Evolutionary conservation across 2,329 filamentous ascomycete genomes (phyloP).

Genomic region (Fusarium citri): DNA sequence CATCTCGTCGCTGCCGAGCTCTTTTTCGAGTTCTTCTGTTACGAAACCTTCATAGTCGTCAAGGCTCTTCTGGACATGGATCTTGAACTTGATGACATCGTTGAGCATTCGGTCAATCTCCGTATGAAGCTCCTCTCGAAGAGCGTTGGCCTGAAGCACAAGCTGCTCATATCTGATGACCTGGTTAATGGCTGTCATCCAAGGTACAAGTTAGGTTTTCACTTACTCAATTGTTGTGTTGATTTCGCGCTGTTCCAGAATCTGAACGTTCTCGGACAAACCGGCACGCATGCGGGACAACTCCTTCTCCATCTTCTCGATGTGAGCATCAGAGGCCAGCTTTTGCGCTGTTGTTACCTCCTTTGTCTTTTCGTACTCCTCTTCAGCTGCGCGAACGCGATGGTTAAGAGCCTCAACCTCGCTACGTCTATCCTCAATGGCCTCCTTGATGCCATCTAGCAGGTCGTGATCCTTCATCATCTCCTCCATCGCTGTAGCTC

Average conservation of each 20-base stretch:
- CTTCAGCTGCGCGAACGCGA: constrained; percentile 85
- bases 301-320: constrained; percentile 99
- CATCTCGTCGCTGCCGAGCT: constrained; percentile 74
- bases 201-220: not conserved
- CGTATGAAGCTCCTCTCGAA: constrained; percentile 97
- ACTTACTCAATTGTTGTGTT: constrained; percentile 93
- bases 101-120: constrained; percentile 96
- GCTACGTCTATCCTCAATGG: constrained; percentile 92
- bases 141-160: constrained; percentile 81
- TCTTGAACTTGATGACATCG: constrained; percentile 98
- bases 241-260: constrained; percentile 96
- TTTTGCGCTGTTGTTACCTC: constrained; percentile 89
- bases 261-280: constrained; percentile 85
- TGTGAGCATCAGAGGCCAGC: constrained; percentile 88
- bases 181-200: constrained; percentile 21
- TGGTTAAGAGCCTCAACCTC: constrained; percentile 95
- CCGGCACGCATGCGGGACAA: constrained; percentile 90
- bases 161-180: constrained; percentile 83
- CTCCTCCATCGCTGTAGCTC: constrained; percentile 83
- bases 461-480: constrained; percentile 96
- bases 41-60: constrained; percentile 97
- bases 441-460: constrained; percentile 94
- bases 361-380: constrained; percentile 94
- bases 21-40: constrained; percentile 89
- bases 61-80: constrained; percentile 91